Conservation (phyloP, 2,329 filamentous ascomycete genomes). For the Blastomyces gilchristii region DNA sequence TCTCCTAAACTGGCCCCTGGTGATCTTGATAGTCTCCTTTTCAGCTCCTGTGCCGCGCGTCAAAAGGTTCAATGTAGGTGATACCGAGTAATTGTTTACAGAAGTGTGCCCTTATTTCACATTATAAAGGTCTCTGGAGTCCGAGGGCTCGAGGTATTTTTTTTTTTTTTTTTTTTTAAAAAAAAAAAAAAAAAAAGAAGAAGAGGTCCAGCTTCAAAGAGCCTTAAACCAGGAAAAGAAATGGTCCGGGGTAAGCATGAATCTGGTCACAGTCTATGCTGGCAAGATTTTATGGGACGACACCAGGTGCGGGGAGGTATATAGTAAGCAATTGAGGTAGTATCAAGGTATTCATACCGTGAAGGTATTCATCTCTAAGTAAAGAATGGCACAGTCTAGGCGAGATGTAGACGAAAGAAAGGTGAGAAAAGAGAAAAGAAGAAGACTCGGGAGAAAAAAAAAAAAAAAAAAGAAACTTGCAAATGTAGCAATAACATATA, state of each 20-base stretch:
- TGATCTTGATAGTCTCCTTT: not conserved
- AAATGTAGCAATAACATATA: not conserved
- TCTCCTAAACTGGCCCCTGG: not conserved
- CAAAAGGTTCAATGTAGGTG: not conserved
- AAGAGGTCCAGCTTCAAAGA: too few relatives aligned
- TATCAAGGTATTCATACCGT: not conserved
- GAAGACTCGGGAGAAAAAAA: not conserved
- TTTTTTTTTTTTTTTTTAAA: too few relatives aligned
- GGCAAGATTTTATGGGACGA: not conserved
- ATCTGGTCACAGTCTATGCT: not conserved
- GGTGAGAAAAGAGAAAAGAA: not conserved
- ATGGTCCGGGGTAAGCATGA: not conserved
- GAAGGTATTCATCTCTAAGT: not conserved
- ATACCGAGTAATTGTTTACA: not conserved
- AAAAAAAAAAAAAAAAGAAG: too few relatives aligned
- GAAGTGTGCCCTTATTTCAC: not conserved
- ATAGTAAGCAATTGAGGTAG: not conserved
- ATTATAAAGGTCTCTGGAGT: not conserved
- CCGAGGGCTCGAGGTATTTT: not conserved
- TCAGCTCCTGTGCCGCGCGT: not conserved
- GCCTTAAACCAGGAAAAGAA: not conserved
- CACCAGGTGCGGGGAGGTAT: not conserved
- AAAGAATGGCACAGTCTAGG: not conserved
- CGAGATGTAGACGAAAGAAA: not conserved
- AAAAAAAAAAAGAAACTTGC: constrained; percentile 4